Conservation (phyloP, 495 filamentous ascomycete genomes). For the Aspergillus avenaceus region DNA sequence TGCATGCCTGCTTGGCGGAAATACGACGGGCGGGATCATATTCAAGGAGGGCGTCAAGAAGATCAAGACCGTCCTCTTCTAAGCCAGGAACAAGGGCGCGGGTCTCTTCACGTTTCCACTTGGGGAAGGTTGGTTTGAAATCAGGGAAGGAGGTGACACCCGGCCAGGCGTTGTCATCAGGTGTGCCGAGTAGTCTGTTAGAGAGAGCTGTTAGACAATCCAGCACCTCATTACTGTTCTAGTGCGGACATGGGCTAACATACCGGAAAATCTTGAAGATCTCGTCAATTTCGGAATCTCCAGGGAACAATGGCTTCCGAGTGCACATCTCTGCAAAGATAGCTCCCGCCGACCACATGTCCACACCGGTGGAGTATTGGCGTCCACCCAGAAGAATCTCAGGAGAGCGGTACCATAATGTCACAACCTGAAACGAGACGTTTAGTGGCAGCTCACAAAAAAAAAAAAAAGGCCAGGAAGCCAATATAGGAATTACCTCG, state of each 20-base stretch:
- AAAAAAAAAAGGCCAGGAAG: neutral
- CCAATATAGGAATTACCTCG: conserved; percentile 55
- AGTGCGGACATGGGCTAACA: conserved; percentile 12
- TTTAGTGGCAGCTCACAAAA: conserved; percentile 3
- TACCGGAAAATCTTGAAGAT: conserved; percentile 99
- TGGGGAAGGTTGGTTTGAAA: conserved; percentile 94
- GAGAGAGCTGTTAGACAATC: conserved; percentile 1
- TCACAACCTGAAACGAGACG: conserved; percentile 65
- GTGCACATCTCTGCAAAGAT: conserved; percentile 99
- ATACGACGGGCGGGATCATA: conserved; percentile 94
- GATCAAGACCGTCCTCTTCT: conserved; percentile 75
- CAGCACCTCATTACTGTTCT: neutral
- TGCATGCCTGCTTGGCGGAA: conserved; percentile 90
- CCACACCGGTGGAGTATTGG: conserved; percentile 96
- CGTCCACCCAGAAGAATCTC: conserved; percentile 96
- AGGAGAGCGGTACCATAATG: conserved; percentile 96
- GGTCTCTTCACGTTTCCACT: conserved; percentile 76
- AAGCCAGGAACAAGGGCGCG: conserved; percentile 55
- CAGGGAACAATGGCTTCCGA: conserved; percentile 93
- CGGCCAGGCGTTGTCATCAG: conserved; percentile 84
- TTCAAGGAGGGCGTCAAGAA: conserved; percentile 86
- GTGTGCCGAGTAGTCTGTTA: conserved; percentile 80
- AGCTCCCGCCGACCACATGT: conserved; percentile 99
- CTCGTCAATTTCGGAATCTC: conserved; percentile 98
- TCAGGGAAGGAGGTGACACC: conserved; percentile 97